phyloP scores from a whole-genome alignment of 257 asterid genomes.

The Ajuga chamaepitys region DNA sequence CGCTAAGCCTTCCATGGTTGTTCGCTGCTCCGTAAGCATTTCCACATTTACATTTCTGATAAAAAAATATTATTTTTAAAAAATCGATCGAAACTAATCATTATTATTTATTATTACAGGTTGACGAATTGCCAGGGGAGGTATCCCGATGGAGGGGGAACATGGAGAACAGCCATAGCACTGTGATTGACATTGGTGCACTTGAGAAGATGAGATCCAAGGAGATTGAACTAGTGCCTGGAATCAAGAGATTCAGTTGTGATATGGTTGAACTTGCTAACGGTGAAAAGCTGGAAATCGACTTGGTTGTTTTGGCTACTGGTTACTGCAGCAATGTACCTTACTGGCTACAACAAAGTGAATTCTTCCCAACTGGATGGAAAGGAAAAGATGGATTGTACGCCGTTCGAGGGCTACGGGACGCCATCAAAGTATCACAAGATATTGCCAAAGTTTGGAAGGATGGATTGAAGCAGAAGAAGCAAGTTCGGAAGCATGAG shows the following conservation, averaged over 20 bases:
- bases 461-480: constrained; percentile 57
- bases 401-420: constrained; percentile 85
- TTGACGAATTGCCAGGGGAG: constrained; percentile 81
- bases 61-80: too few species aligned
- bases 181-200: constrained; percentile 81
- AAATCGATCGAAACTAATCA: too few species aligned
- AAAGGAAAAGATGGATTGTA: constrained; percentile 74
- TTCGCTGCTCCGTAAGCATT: constrained; percentile 66
- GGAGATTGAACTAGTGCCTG: constrained; percentile 52
- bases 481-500: too few species aligned
- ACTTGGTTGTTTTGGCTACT: constrained; percentile 73
- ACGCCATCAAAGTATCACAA: constrained; percentile 59
- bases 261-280: constrained; percentile 40
- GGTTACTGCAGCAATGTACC: constrained; percentile 95
- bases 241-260: constrained; percentile 46
- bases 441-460: constrained; percentile 71
- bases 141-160: constrained; percentile 66
- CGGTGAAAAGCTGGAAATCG: constrained; percentile 47
- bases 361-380: constrained; percentile 79
- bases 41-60: neutral
- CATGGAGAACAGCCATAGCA: constrained; percentile 54
- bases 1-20: constrained; percentile 77
- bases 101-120: too few species aligned
- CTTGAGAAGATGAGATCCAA: constrained; percentile 53
- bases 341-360: constrained; percentile 77